Base-by-base conservation (phyloP, 805 yeast genomes). In the Metschnikowia vanudenii region DNA sequence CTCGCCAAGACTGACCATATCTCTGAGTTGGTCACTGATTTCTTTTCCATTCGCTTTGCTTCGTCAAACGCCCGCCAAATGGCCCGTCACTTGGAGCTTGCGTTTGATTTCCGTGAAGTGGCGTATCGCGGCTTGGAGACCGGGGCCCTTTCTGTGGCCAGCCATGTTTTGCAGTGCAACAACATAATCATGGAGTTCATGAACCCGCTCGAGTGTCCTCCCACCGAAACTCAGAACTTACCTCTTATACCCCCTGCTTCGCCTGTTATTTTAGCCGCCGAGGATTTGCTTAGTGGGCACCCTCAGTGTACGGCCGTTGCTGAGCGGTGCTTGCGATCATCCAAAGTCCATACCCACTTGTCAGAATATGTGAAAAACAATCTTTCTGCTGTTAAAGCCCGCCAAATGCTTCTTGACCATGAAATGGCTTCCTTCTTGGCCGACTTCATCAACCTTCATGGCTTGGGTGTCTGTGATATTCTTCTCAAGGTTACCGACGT, bases 401-500 rank as follows among this genome's bases (percentile, higher is more conserved):
- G 41, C 31, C 45, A 36, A 30, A 35, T n/a, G 2, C 37, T 45
- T n/a, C 32, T 46, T 11, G 56, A 53, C n/a, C 49, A 46, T 4
- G 39, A 36, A 4, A 20, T 12, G 19, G 51, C 52, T 2, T 22
- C 47, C 2, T 30, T 52, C 18, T 52, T 65, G 32, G 63, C 61
- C 31, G 52, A 59, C 16, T 70, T 59, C 52, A 53, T 69, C 12
- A 49, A 52, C 11, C 47, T 55, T 4, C 96, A 88, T 62, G 92
- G 95, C 1, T 91, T 86, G 59, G 86, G 88, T 4, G 88, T 88
- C n/a, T 80, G 80, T 61, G 94, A 88, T 58, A 79, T 88, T 10
- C 78, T 88, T 0, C 84, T 88, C 55, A 59, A 59, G n/a, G 92
- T 86, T 0, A 67, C 64, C 4, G 69, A 82, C 54, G 79, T 79